phyloP scores from a whole-genome alignment of 2,329 filamentous ascomycete species.

The Paraconiothyrium brasiliense region DNA sequence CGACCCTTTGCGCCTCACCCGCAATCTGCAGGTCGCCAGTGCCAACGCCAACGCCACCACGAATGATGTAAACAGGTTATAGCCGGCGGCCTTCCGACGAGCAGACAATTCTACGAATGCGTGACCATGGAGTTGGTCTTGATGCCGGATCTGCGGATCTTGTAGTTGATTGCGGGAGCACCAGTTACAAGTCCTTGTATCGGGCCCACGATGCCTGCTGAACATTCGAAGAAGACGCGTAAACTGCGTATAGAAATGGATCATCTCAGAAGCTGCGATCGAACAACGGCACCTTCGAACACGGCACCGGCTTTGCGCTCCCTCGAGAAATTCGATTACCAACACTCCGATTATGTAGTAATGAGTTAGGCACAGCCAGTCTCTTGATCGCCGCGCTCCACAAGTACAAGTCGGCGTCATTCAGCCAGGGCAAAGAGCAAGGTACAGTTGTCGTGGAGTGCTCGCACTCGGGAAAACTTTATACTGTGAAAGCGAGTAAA shows the following conservation, averaged over 20 bases:
- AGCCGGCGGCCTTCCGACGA: not conserved
- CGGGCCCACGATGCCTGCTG: not conserved
- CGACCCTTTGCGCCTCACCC: slow-evolving; percentile 1
- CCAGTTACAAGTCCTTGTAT: not conserved
- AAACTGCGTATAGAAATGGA: not conserved
- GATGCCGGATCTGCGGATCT: not conserved
- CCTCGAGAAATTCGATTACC: slow-evolving; percentile 9
- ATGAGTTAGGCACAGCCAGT: slow-evolving; percentile 33
- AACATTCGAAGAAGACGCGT: not conserved
- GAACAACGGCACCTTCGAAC: slow-evolving; percentile 1
- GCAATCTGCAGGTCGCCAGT: slow-evolving; percentile 5
- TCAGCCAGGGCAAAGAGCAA: slow-evolving; percentile 46
- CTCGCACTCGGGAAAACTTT: slow-evolving; percentile 2
- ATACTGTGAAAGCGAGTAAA: slow-evolving; percentile 9
- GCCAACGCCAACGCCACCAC: not conserved
- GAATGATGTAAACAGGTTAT: not conserved
- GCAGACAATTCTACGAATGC: not conserved
- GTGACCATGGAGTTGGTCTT: not conserved
- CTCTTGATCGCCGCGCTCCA: slow-evolving; percentile 31
- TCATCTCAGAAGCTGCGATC: not conserved
- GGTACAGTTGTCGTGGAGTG: slow-evolving; percentile 55
- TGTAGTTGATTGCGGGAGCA: slow-evolving; percentile 1
- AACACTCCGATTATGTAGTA: slow-evolving; percentile 12
- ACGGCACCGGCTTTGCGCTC: slow-evolving; percentile 16
- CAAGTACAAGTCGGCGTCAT: slow-evolving; percentile 37